Conservation (phyloP, 1,139 yeast genomes). For the Wickerhamiella pararugosa region DNA sequence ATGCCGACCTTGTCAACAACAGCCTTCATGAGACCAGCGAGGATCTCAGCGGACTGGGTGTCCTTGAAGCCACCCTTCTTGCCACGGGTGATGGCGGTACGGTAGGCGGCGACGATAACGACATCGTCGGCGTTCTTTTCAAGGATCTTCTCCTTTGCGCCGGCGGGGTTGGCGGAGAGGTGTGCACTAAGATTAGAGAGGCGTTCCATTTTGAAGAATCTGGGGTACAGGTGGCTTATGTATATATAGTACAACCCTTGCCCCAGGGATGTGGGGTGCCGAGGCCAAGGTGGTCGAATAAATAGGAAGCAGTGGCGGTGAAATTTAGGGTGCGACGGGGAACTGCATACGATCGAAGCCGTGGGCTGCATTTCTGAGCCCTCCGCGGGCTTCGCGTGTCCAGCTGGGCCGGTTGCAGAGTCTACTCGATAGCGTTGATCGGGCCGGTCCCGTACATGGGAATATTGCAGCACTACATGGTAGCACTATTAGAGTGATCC, state of each 20-base stretch:
- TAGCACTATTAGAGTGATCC: too few species aligned
- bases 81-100: conserved; percentile 81
- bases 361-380: too few species aligned
- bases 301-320: too few species aligned
- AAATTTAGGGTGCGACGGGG: too few species aligned
- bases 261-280: conserved; percentile 2
- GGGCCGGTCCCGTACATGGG: too few species aligned
- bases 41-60: conserved; percentile 57
- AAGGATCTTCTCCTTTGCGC: conserved; percentile 25
- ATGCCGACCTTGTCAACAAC: conserved; percentile 43
- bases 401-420: too few species aligned
- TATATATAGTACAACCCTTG: conserved; percentile 2
- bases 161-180: conserved; percentile 20
- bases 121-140: conserved; percentile 72
- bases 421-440: too few species aligned
- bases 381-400: too few species aligned
- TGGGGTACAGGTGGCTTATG: background rate
- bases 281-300: background rate
- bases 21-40: conserved; percentile 47
- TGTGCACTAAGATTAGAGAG: conserved; percentile 22
- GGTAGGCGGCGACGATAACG: conserved; percentile 72
- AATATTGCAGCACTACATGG: too few species aligned
- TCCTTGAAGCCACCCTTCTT: conserved; percentile 72
- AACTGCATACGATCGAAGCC: too few species aligned
- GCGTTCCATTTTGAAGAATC: conserved; percentile 20